Percentiles rank a stretch among this genome's conserved stretches.
phyloP scores from a whole-genome alignment of 345 rosid species.

The Gossypium ekmanianum region DNA sequence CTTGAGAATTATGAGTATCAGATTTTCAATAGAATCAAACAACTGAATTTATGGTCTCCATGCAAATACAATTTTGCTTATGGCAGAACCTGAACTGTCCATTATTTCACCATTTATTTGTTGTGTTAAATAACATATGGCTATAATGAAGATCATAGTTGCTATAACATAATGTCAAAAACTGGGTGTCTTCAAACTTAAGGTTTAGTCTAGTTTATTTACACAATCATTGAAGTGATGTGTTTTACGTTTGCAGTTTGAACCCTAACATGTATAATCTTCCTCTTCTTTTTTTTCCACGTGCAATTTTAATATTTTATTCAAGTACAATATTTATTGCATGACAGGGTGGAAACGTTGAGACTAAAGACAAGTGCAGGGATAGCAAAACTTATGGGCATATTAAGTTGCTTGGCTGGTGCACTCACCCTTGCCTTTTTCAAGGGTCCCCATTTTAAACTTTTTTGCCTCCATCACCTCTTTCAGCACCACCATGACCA shows the following conservation, averaged over 20 bases:
- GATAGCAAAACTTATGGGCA: conserved; percentile 61
- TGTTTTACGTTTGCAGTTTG: too few species aligned
- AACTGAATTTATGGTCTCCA: not conserved
- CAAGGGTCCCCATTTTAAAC: conserved; percentile 62
- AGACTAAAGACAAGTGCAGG: conserved; percentile 56
- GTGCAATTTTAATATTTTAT: too few species aligned
- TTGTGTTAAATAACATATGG: not conserved
- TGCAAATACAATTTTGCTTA: not conserved
- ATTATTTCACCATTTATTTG: not conserved
- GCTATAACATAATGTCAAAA: not conserved
- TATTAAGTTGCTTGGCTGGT: conserved; percentile 62
- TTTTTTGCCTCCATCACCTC: conserved; percentile 37
- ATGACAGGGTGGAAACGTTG: conserved; percentile 60
- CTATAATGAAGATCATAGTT: not conserved
- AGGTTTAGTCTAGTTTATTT: too few species aligned
- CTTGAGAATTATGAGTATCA: not conserved
- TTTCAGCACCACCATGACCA: conserved; percentile 25
- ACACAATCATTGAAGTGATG: too few species aligned
- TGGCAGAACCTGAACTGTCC: conserved; percentile 5
- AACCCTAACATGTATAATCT: too few species aligned
- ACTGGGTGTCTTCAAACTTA: too few species aligned
- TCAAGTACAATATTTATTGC: not conserved
- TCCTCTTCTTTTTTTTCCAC: too few species aligned
- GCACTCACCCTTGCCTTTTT: conserved; percentile 60
- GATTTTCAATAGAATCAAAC: not conserved